phyloP scores from a whole-genome alignment of 306 rosid genomes.

The Trifolium dubium region DNA sequence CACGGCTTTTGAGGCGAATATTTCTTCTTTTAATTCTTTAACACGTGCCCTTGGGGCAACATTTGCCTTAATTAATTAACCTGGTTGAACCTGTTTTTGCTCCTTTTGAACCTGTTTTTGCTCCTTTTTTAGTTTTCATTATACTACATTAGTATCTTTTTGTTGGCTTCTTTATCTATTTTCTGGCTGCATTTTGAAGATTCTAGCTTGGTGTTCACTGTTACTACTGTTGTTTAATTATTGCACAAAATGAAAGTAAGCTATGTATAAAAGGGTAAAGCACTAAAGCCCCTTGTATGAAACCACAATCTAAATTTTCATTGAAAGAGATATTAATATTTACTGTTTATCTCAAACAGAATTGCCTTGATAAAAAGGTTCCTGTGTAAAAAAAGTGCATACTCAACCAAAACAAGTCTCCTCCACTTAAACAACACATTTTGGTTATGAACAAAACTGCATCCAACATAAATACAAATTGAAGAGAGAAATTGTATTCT shows the following conservation, averaged over 20 bases:
- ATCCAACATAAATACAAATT: not conserved
- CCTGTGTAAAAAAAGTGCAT: not conserved
- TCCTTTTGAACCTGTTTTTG: no score
- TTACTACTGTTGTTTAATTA: not conserved
- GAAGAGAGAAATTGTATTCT: not conserved
- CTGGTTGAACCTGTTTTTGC: constrained; percentile 4
- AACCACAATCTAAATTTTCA: no score
- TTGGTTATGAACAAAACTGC: not conserved
- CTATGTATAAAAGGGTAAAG: not conserved
- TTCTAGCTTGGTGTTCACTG: not conserved
- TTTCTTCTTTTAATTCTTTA: no score
- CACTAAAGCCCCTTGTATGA: not conserved
- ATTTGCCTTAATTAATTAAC: not conserved
- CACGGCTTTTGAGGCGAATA: no score
- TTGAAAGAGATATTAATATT: no score
- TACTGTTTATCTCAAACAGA: no score
- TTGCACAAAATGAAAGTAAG: not conserved
- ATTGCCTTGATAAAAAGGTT: not conserved
- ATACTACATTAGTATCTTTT: not conserved
- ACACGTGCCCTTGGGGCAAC: no score
- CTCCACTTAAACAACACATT: no score
- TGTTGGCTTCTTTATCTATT: not conserved
- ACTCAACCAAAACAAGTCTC: no score
- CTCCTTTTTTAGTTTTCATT: no score
- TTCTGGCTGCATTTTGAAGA: not conserved